Conservation (phyloP, 768 basidiomycete genomes). For the Boletus sensibilis region DNA sequence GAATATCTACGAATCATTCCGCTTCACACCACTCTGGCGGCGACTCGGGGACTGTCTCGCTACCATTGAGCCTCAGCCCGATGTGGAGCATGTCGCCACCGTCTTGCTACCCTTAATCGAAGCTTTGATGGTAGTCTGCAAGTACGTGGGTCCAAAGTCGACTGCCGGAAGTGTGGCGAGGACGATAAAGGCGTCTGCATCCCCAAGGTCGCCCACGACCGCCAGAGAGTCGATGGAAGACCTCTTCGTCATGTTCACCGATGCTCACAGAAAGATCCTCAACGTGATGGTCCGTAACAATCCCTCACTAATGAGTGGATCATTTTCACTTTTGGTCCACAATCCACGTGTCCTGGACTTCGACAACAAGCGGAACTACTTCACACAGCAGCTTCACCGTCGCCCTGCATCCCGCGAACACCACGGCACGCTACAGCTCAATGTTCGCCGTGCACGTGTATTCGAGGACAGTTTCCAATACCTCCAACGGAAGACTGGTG, state of each 20-base stretch:
- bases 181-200: conserved; percentile 59
- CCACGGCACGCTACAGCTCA: conserved; percentile 79
- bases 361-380: conserved; percentile 98
- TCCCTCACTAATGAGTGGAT: conserved; percentile 96
- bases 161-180: conserved; percentile 45
- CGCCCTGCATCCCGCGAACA: conserved; percentile 79
- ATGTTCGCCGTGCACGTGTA: conserved; percentile 85
- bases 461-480: conserved; percentile 98
- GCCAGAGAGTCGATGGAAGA: conserved; percentile 83
- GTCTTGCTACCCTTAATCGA: conserved; percentile 94
- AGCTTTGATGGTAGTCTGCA: conserved; percentile 97
- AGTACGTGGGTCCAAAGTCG: conserved; percentile 77
- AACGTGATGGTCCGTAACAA: conserved; percentile 99
- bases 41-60: conserved; percentile 87
- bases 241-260: conserved; percentile 90
- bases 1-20: conserved; percentile 87
- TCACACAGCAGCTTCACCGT: conserved; percentile 87
- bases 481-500: conserved; percentile 85
- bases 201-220: conserved; percentile 66
- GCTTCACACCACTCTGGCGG: conserved; percentile 85
- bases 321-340: conserved; percentile 93
- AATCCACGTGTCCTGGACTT: conserved; percentile 97
- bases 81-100: conserved; percentile 85
- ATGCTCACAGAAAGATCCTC: conserved; percentile 87
- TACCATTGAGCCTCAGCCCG: conserved; percentile 74